These are phyloP conservation scores for Trichoderma asperelloides DNA, from an alignment of 495 filamentous ascomycete species.

Conservation along the genomic window DNA sequence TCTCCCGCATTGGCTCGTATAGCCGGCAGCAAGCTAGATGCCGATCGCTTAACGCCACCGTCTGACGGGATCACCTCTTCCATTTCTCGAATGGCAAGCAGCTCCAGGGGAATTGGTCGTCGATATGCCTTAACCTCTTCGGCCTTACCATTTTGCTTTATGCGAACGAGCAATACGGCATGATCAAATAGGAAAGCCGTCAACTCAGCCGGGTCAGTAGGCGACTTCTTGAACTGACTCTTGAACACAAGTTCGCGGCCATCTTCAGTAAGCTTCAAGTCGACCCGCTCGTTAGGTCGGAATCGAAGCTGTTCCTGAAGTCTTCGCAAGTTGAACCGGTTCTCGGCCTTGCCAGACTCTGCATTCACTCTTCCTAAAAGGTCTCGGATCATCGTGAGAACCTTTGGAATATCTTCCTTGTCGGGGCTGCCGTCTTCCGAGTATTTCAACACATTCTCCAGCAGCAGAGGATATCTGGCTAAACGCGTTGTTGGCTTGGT, in stretches of 20 bases:
- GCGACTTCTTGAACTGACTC: conserved; percentile 82
- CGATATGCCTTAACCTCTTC: conserved; percentile 93
- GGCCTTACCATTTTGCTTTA: conserved; percentile 83
- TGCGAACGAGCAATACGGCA: conserved; percentile 77
- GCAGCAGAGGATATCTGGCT: conserved; percentile 85
- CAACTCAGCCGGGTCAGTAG: conserved; percentile 80
- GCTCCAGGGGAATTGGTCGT: conserved; percentile 89
- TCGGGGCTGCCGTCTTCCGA: conserved; percentile 82
- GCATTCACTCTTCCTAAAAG: conserved; percentile 82
- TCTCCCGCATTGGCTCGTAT: conserved; percentile 43
- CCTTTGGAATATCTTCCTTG: conserved; percentile 82
- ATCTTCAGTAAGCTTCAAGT: conserved; percentile 90
- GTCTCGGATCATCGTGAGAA: conserved; percentile 74
- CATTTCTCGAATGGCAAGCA: conserved; percentile 92
- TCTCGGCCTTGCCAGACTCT: conserved; percentile 95
- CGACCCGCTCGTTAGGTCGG: conserved; percentile 76
- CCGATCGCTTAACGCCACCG: conserved; percentile 75
- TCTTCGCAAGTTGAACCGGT: conserved; percentile 90
- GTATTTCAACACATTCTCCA: conserved; percentile 87
- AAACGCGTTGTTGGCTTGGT: conserved; percentile 97
- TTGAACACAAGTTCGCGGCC: conserved; percentile 89
- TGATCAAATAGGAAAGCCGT: conserved; percentile 95
- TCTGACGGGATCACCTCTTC: conserved; percentile 79
- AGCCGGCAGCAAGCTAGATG: conserved; percentile 76
- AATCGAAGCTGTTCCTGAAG: conserved; percentile 86